phyloP scores from a whole-genome alignment of 2,329 filamentous ascomycete species.

The Fusarium napiforme region DNA sequence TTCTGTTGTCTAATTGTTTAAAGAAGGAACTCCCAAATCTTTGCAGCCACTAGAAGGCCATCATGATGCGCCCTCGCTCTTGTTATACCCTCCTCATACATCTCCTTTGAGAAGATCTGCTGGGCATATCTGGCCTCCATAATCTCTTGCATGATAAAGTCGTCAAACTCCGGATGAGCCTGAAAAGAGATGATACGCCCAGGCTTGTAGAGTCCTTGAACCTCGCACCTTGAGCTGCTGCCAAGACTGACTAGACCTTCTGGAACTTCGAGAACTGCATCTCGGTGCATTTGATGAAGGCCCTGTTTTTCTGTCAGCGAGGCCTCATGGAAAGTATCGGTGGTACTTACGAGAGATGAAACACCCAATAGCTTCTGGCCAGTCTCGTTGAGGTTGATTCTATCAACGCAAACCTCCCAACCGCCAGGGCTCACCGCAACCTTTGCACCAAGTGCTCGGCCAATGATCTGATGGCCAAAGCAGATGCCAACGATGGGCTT shows the following conservation, averaged over 20 bases:
- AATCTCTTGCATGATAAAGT: slow-evolving; percentile 50
- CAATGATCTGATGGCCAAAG: slow-evolving; percentile 60
- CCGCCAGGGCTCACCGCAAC: slow-evolving; percentile 52
- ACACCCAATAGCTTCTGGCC: slow-evolving; percentile 51
- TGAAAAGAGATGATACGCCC: slow-evolving; percentile 53
- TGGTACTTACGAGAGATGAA: slow-evolving; percentile 38
- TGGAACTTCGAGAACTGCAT: slow-evolving; percentile 54
- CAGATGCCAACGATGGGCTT: slow-evolving; percentile 57
- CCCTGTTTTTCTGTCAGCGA: slow-evolving; percentile 29
- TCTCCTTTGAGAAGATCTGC: slow-evolving; percentile 43
- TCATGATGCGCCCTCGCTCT: slow-evolving; percentile 45
- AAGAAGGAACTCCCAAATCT: slow-evolving; percentile 45
- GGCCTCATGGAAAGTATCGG: rapidly evolving
- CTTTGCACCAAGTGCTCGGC: slow-evolving; percentile 52
- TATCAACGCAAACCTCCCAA: slow-evolving; percentile 56
- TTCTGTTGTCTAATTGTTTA: neutral
- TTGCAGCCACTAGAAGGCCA: slow-evolving; percentile 42
- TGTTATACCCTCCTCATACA: slow-evolving; percentile 43
- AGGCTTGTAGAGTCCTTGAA: slow-evolving; percentile 55
- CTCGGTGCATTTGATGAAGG: slow-evolving; percentile 58
- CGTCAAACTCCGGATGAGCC: slow-evolving; percentile 57
- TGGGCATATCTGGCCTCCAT: slow-evolving; percentile 43
- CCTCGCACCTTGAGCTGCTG: slow-evolving; percentile 50
- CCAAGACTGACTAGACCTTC: slow-evolving; percentile 52
- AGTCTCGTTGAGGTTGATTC: slow-evolving; percentile 50